These are phyloP conservation scores for Penicillium olsonii DNA, from an alignment of 2,329 filamentous ascomycete species.

Conservation along the genomic window DNA sequence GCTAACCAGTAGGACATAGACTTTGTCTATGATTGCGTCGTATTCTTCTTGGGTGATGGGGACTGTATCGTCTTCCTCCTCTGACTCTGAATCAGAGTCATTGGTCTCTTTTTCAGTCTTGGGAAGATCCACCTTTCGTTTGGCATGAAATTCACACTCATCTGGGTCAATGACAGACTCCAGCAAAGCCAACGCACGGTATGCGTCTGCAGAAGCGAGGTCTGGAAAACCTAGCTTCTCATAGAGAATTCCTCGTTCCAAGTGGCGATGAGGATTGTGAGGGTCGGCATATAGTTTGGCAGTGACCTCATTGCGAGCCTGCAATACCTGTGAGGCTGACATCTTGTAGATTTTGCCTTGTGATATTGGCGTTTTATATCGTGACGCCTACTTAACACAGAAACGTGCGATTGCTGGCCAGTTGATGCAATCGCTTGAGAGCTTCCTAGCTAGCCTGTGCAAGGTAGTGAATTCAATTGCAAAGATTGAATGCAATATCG, in stretches of 20 bases:
- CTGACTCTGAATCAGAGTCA: slow-evolving; percentile 11
- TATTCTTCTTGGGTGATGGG: slow-evolving; percentile 37
- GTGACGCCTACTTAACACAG: background rate
- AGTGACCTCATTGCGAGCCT: slow-evolving; percentile 59
- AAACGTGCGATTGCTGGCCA: background rate
- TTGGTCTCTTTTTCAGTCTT: slow-evolving; percentile 4
- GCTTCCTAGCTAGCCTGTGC: background rate
- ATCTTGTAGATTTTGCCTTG: slow-evolving; percentile 11
- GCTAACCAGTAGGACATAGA: slow-evolving; percentile 40
- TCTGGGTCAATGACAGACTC: slow-evolving; percentile 76
- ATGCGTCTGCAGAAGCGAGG: slow-evolving; percentile 84
- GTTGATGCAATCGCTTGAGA: background rate
- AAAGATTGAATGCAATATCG: background rate
- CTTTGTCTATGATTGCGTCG: slow-evolving; percentile 36
- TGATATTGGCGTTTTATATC: slow-evolving; percentile 3
- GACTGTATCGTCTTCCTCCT: slow-evolving; percentile 42
- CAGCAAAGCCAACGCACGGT: slow-evolving; percentile 81
- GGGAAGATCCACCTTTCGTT: slow-evolving; percentile 34
- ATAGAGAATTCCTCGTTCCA: slow-evolving; percentile 67
- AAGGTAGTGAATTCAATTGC: background rate
- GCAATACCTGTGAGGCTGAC: slow-evolving; percentile 20
- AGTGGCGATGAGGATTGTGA: slow-evolving; percentile 44
- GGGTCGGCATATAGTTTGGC: slow-evolving; percentile 40
- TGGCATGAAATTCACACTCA: slow-evolving; percentile 80
- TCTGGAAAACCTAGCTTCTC: slow-evolving; percentile 81